phyloP scores from a whole-genome alignment of 2,329 filamentous ascomycete genomes.

The Dactylellina haptotyla region DNA sequence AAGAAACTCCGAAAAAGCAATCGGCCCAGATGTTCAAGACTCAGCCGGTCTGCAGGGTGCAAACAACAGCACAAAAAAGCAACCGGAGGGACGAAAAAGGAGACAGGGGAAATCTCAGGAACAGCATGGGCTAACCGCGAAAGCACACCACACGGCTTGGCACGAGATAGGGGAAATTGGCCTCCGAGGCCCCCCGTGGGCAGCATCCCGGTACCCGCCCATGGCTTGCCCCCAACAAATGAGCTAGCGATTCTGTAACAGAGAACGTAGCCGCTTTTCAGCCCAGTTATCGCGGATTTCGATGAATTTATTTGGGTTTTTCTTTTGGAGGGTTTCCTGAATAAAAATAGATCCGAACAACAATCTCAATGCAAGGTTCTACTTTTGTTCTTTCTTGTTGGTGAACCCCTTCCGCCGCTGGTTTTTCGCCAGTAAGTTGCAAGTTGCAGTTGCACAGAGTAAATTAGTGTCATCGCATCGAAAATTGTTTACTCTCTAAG shows the following conservation, averaged over 20 bases:
- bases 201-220: constrained; percentile 22
- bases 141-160: constrained; percentile 39
- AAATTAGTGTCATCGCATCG: constrained; percentile 14
- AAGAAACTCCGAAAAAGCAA: constrained; percentile 53
- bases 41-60: constrained; percentile 45
- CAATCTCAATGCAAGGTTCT: constrained; percentile 27
- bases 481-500: not conserved
- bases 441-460: constrained; percentile 30
- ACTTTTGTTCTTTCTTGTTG: constrained; percentile 10
- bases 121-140: constrained; percentile 38
- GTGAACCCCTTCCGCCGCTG: not conserved
- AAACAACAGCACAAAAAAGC: constrained; percentile 35
- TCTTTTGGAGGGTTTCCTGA: constrained; percentile 12
- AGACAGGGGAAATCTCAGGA: constrained; percentile 41
- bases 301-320: not conserved
- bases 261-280: constrained; percentile 24
- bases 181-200: constrained; percentile 13
- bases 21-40: constrained; percentile 27
- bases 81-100: constrained; percentile 19
- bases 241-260: not conserved
- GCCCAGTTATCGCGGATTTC: too few relatives aligned
- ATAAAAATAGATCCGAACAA: constrained; percentile 43
- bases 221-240: constrained; percentile 9
- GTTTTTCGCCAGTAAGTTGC: too few relatives aligned
- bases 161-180: constrained; percentile 52